Conservation (phyloP, 768 basidiomycete genomes). For the Russula emetica region DNA sequence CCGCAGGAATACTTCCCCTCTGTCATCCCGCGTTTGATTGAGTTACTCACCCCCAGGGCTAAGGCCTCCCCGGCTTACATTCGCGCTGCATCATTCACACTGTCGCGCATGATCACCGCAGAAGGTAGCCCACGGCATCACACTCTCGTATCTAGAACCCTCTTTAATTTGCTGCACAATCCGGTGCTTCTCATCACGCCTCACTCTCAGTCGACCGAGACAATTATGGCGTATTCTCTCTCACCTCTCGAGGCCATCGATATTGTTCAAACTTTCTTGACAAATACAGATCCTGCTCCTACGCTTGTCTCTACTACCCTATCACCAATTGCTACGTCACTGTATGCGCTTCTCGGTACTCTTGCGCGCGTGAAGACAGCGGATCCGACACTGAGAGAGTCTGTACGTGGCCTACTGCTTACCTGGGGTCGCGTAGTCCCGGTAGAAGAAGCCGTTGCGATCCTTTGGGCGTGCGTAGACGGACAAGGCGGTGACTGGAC, state of each 20-base stretch:
- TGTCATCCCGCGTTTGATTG: constrained; percentile 53
- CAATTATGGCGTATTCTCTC: neutral
- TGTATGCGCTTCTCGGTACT: constrained; percentile 61
- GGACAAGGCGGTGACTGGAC: constrained; percentile 53
- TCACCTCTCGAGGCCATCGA: constrained; percentile 44
- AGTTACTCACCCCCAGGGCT: constrained; percentile 41
- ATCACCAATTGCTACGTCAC: constrained; percentile 59
- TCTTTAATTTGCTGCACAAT: constrained; percentile 49
- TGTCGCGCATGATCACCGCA: constrained; percentile 58
- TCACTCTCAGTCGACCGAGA: constrained; percentile 9
- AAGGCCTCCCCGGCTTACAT: constrained; percentile 43
- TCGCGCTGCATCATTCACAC: constrained; percentile 61
- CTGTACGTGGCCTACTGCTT: constrained; percentile 53
- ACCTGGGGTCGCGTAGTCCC: constrained; percentile 74
- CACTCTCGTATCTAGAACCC: constrained; percentile 35
- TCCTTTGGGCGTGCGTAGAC: constrained; percentile 57
- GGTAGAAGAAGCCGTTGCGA: constrained; percentile 46
- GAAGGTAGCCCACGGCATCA: constrained; percentile 34
- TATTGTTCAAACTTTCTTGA: constrained; percentile 52
- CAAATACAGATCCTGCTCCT: constrained; percentile 79
- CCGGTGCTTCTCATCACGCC: constrained; percentile 41
- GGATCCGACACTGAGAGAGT: constrained; percentile 60
- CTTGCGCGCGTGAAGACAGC: constrained; percentile 53
- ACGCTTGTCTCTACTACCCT: constrained; percentile 56
- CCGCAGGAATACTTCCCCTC: constrained; percentile 57